Evolutionary conservation across 2,329 filamentous ascomycete species (phyloP).

Genomic region (Ceratocystis albifundus): DNA sequence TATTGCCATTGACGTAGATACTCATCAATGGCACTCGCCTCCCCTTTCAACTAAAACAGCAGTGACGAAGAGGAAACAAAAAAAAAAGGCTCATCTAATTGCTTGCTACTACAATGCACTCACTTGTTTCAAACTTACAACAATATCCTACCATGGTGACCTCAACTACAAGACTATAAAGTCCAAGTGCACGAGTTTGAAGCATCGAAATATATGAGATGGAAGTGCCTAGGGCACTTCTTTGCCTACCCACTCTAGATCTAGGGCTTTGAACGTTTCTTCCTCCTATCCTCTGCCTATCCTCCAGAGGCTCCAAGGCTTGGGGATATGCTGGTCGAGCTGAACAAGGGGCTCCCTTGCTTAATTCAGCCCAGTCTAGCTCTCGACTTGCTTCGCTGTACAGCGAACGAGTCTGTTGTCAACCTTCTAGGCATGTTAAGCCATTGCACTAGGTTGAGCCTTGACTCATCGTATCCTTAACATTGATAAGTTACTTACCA

Average conservation of each 20-base stretch:
- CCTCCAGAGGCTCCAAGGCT: neutral
- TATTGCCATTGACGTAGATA: neutral
- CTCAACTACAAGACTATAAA: neutral
- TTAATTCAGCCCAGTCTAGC: slow-evolving; percentile 3
- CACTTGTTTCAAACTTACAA: neutral
- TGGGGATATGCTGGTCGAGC: slow-evolving; percentile 2
- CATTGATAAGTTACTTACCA: neutral
- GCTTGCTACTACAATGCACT: neutral
- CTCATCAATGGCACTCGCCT: neutral
- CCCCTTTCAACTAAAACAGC: neutral
- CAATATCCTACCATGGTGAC: neutral
- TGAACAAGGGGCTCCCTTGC: slow-evolving; percentile 9
- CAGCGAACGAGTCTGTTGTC: neutral
- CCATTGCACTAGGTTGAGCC: no score
- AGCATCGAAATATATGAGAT: no score
- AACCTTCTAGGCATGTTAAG: neutral
- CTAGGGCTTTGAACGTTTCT: neutral
- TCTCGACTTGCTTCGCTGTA: neutral
- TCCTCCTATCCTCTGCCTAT: neutral
- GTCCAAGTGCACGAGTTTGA: no score
- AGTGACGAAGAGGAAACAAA: neutral
- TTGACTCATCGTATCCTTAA: neutral
- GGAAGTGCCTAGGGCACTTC: neutral
- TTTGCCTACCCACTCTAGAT: neutral
- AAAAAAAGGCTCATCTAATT: neutral